These are phyloP conservation scores for Mucor piriformis DNA, from an alignment of 371 early-diverging fungal species.

Conservation along the genomic window DNA sequence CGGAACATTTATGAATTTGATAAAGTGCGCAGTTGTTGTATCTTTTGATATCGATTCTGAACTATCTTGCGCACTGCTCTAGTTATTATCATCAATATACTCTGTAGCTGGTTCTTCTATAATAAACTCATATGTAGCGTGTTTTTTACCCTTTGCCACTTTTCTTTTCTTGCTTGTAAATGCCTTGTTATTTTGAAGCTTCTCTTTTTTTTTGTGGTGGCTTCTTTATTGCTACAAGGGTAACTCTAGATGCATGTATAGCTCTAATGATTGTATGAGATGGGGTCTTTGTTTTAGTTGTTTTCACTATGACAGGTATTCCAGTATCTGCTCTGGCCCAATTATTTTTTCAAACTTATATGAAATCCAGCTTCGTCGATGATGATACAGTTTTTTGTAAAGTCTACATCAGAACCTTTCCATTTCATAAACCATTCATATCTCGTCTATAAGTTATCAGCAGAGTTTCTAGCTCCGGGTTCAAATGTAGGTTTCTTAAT, in stretches of 20 bases:
- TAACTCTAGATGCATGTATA: conserved; percentile 18
- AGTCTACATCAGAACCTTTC: conserved; percentile 10
- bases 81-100: conserved; percentile 20
- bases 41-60: conserved; percentile 27
- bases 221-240: conserved; percentile 10
- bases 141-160: conserved; percentile 1
- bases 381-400: conserved; percentile 22
- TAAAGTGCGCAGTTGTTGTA: conserved; percentile 18
- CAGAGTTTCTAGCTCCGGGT: conserved; percentile 10
- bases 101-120: background rate
- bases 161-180: conserved; percentile 7
- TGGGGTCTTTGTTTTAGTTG: conserved; percentile 7
- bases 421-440: conserved; percentile 20
- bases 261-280: conserved; percentile 13
- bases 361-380: conserved; percentile 25
- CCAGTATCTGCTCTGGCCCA: conserved; percentile 7
- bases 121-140: background rate
- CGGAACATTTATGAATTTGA: conserved; percentile 18
- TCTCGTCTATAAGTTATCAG: conserved; percentile 8
- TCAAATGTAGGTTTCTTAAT: conserved; percentile 6
- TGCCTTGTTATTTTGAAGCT: conserved; percentile 6
- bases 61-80: conserved; percentile 21
- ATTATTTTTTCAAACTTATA: conserved; percentile 16
- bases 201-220: conserved; percentile 15
- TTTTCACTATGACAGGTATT: conserved; percentile 5